Evolutionary conservation across 2,329 filamentous ascomycete species (phyloP).

Genomic region (Daldinia eschscholtzii): DNA sequence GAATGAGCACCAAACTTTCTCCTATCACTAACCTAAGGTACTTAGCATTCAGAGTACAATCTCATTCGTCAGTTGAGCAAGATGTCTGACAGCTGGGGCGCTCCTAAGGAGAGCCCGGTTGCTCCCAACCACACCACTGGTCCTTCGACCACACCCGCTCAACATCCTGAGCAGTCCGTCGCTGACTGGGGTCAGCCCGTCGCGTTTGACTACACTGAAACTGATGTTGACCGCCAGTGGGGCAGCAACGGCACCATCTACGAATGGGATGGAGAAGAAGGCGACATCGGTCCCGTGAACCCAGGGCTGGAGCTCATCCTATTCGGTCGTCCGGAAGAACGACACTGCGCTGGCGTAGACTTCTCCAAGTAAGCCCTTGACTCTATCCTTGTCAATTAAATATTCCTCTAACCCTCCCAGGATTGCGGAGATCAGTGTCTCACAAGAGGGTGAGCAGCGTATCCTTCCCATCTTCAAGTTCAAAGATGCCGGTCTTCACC

Average conservation of each 20-base stretch:
- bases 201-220: conserved; percentile 63
- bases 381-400: neutral
- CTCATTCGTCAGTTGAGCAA: conserved; percentile 25
- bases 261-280: conserved; percentile 86
- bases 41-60: neutral
- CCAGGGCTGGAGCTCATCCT: conserved; percentile 79
- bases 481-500: conserved; percentile 84
- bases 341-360: conserved; percentile 64
- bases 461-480: conserved; percentile 71
- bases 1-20: neutral
- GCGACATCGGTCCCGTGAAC: conserved; percentile 82
- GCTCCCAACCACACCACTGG: conserved; percentile 47
- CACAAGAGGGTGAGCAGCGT: conserved; percentile 67
- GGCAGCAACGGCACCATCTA: conserved; percentile 75
- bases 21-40: conserved; percentile 11
- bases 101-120: conserved; percentile 40
- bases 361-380: conserved; percentile 56
- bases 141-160: conserved; percentile 13
- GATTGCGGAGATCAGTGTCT: conserved; percentile 66
- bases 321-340: conserved; percentile 71
- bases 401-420: conserved; percentile 53
- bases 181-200: conserved; percentile 62
- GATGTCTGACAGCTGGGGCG: conserved; percentile 45
- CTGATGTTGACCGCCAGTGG: conserved; percentile 55
- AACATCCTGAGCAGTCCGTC: conserved; percentile 35